Conservation (phyloP, 306 rosid genomes). For the Boehmeria nivea region DNA sequence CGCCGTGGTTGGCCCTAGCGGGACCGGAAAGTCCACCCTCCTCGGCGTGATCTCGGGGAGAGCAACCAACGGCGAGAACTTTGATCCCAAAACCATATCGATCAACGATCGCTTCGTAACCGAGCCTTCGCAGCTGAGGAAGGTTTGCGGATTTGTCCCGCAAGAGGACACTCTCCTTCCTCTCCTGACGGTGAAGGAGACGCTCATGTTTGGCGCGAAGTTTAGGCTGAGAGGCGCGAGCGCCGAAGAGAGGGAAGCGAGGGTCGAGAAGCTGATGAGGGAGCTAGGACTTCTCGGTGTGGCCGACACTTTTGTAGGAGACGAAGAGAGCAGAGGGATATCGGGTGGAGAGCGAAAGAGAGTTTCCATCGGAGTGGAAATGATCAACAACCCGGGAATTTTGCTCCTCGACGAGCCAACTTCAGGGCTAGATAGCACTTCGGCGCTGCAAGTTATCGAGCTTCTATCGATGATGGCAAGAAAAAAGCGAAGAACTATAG, state of each 20-base stretch:
- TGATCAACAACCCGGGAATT: conserved; percentile 75
- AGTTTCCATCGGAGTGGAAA: conserved; percentile 82
- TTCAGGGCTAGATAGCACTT: conserved; percentile 68
- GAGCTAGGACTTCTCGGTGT: conserved; percentile 80
- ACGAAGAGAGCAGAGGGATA: conserved; percentile 77
- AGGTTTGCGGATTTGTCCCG: conserved; percentile 71
- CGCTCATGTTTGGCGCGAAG: conserved; percentile 65
- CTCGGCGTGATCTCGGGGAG: conserved; percentile 60
- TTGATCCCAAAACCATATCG: conserved; percentile 44
- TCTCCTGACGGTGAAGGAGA: conserved; percentile 75
- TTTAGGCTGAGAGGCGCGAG: conserved; percentile 56
- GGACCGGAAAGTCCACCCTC: conserved; percentile 87
- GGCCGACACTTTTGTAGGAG: conserved; percentile 65
- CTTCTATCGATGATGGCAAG: conserved; percentile 60
- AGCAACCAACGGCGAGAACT: conserved; percentile 28
- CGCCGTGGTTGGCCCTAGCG: conserved; percentile 86
- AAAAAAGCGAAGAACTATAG: conserved; percentile 52
- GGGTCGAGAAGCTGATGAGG: conserved; percentile 60
- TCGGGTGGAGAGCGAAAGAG: conserved; percentile 88
- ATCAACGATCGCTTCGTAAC: conserved; percentile 47
- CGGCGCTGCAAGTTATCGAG: conserved; percentile 60
- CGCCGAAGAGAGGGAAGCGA: conserved; percentile 41
- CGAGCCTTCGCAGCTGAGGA: conserved; percentile 55
- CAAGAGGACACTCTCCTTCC: conserved; percentile 88
- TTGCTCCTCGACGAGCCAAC: conserved; percentile 83